Evolutionary conservation across 768 basidiomycete species (phyloP).

Genomic region (Collybia mongolica): DNA sequence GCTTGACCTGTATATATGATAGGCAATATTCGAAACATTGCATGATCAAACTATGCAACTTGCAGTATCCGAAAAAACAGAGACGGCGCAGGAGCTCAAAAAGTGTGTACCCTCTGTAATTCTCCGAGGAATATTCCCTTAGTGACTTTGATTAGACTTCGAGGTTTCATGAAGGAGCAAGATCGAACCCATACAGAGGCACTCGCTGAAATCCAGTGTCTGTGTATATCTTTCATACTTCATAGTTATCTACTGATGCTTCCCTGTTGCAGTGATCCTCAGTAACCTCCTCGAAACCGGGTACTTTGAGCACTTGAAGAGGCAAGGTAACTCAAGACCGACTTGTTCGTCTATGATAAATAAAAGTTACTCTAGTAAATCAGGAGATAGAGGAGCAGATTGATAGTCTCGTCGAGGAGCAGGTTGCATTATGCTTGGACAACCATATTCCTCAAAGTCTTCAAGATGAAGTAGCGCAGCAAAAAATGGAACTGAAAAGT

Average conservation of each 20-base stretch:
- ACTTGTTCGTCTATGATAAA: background rate
- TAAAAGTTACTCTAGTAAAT: slow-evolving; percentile 34
- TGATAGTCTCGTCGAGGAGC: slow-evolving; percentile 47
- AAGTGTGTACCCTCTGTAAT: slow-evolving; percentile 27
- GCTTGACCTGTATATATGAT: background rate
- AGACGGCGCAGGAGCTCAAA: slow-evolving; percentile 37
- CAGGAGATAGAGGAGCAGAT: slow-evolving; percentile 46
- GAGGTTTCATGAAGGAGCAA: slow-evolving; percentile 39
- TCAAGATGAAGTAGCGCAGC: slow-evolving; percentile 46
- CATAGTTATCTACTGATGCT: background rate
- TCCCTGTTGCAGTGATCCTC: slow-evolving; percentile 37
- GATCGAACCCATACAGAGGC: slow-evolving; percentile 42
- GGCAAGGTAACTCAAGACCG: slow-evolving; percentile 35
- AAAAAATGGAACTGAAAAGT: slow-evolving; percentile 43
- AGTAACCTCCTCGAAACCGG: slow-evolving; percentile 43
- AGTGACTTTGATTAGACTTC: slow-evolving; percentile 34
- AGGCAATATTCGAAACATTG: slow-evolving; percentile 46
- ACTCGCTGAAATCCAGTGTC: slow-evolving; percentile 49
- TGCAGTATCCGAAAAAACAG: slow-evolving; percentile 35
- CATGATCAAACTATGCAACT: slow-evolving; percentile 43
- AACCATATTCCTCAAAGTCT: slow-evolving; percentile 44
- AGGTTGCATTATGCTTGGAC: slow-evolving; percentile 48
- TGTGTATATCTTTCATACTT: slow-evolving; percentile 4
- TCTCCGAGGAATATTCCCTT: background rate
- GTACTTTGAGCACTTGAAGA: slow-evolving; percentile 41